Evolutionary conservation across 1,284 basidiomycete genomes (phyloP).

Genomic region (Apiotrichum veenhuisii): DNA sequence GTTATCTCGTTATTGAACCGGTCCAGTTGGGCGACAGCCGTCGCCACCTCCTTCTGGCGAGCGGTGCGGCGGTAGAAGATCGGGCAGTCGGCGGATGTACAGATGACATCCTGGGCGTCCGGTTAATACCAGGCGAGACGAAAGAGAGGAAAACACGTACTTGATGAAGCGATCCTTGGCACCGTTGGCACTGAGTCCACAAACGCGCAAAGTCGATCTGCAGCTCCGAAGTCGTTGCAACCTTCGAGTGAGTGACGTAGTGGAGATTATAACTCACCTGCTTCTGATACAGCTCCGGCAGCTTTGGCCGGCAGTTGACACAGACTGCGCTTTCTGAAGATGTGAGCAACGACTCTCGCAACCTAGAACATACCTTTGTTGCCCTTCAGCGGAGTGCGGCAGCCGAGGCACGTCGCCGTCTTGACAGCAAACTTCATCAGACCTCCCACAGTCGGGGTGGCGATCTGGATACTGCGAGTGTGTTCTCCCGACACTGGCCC

Average conservation of each 20-base stretch:
- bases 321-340: constrained; percentile 81
- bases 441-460: constrained; percentile 88
- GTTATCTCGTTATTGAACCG: constrained; percentile 63
- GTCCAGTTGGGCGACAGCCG: constrained; percentile 68
- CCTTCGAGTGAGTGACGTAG: constrained; percentile 31
- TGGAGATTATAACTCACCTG: constrained; percentile 55
- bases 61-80: constrained; percentile 98
- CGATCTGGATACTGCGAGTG: constrained; percentile 86
- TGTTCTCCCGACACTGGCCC: constrained; percentile 87
- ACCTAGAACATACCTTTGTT: constrained; percentile 59
- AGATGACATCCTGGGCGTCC: constrained; percentile 79
- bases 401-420: constrained; percentile 86
- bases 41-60: constrained; percentile 90
- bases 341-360: constrained; percentile 8
- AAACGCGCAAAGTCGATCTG: constrained; percentile 87
- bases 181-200: constrained; percentile 96
- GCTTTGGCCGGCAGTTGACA: constrained; percentile 77
- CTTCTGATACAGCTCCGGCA: constrained; percentile 87
- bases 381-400: constrained; percentile 75
- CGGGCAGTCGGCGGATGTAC: constrained; percentile 94
- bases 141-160: constrained; percentile 51
- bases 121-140: too few relatives aligned
- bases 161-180: constrained; percentile 92
- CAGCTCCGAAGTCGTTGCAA: constrained; percentile 64
- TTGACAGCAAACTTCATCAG: constrained; percentile 97